Evolutionary conservation across 31 red algal genomes (phyloP).

Genomic region (Bonnemaisonia californica): DNA sequence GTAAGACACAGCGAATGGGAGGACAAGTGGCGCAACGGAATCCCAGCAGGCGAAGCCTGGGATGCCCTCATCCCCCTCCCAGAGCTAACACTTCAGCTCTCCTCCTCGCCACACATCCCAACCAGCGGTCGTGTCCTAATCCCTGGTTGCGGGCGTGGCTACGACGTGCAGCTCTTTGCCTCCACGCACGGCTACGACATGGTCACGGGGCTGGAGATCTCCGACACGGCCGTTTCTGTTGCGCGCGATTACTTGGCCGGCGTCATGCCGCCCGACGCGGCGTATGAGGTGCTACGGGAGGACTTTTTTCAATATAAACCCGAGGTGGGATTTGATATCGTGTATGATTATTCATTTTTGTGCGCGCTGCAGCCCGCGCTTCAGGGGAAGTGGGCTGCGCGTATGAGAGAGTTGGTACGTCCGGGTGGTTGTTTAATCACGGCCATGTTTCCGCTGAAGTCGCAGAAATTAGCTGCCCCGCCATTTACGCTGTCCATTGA

Average conservation of each 20-base stretch:
- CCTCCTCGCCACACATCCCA: not conserved
- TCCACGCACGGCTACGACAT: conserved; percentile 19
- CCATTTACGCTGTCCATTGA: conserved; percentile 66
- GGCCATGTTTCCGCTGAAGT: conserved; percentile 70
- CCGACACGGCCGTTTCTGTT: conserved; percentile 28
- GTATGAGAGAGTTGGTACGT: conserved; percentile 46
- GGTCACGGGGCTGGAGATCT: conserved; percentile 66
- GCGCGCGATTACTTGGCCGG: conserved; percentile 30
- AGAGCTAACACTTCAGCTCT: conserved; percentile 17
- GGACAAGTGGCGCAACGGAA: conserved; percentile 36
- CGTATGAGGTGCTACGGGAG: conserved; percentile 31
- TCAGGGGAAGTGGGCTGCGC: conserved; percentile 54
- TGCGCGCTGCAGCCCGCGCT: conserved; percentile 60
- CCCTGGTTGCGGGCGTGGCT: conserved; percentile 88
- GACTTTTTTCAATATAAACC: conserved; percentile 76
- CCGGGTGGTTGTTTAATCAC: conserved; percentile 60
- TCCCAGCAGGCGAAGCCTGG: conserved; percentile 26
- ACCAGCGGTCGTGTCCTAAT: conserved; percentile 46
- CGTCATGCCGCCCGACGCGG: conserved; percentile 7
- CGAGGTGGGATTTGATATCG: conserved; percentile 33
- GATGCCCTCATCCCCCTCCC: conserved; percentile 27
- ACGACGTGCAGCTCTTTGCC: conserved; percentile 72
- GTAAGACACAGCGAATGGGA: conserved; percentile 53
- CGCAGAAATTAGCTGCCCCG: conserved; percentile 44
- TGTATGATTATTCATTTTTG: conserved; percentile 87